Evolutionary conservation across 116 monocot species (phyloP), one percentile per base, ranked within the genome.

Genomic region (Posidonia oceanica): DNA sequence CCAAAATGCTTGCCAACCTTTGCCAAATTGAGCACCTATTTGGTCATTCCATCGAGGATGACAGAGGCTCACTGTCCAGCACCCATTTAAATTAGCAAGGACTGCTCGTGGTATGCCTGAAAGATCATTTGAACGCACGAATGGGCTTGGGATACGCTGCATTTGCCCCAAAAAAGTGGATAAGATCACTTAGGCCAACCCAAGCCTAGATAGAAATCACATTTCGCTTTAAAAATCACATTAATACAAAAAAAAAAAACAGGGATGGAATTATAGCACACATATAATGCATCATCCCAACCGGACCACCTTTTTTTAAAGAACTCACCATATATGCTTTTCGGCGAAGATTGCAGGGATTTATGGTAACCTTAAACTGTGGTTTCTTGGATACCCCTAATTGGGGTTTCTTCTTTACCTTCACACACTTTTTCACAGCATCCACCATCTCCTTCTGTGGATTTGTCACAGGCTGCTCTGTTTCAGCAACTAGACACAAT

Each of bases 311-410:
- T 29, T 29, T 29, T 29, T 29, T 29, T 29, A 57, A 15, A 57
- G 20, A 57, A 57, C 61, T 61, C 12, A 61, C 61, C 61, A 61
- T 61, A 23, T 18, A 61, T 12, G 0, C 29, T 20, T 11, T 60
- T 11, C 7, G n/a, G 23, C 29, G 23, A 11, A 5, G 23, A 61
- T 61, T 23, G 8, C 6, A 23, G 7, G 61, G 13, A 20, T 23
- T 61, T 23, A 61, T 61, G 61, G 61, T 61, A 61, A 61, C 23
- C 20, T 23, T 61, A 29, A 61, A 61, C 61, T 61, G 13, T 61
- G 61, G 29, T 61, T 61, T 29, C 61, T 23, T 23, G 13, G 23
- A 23, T 4, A 23, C 20, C 20, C 29, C 29, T 8, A 29, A 36
- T 61, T 57, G 57, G 61, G 29, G 20, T 29, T 61, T 61, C 23